Percentiles rank a stretch among this genome's conserved stretches.
phyloP scores from a whole-genome alignment of 176 grass and related monocot species.

The Avena insularis region DNA sequence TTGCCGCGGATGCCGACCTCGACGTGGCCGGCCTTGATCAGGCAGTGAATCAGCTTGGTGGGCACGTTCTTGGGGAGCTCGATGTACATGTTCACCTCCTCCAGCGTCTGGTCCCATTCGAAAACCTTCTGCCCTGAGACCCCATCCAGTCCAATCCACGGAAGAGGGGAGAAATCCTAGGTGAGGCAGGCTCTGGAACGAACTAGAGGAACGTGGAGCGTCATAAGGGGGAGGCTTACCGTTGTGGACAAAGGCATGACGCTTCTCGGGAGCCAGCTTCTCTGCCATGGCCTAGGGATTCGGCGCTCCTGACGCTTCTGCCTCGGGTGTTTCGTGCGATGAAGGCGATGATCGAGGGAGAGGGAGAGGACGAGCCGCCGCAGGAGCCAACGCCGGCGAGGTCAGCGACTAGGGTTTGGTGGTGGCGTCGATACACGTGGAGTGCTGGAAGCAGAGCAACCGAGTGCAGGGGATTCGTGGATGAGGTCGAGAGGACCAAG shows the following conservation, averaged over 20 bases:
- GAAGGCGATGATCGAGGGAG: background rate
- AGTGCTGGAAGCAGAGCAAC: background rate
- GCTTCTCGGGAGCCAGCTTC: conserved; percentile 88
- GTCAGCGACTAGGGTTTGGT: conserved; percentile 3
- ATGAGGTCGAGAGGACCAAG: background rate
- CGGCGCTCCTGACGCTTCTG: background rate
- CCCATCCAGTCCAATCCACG: conserved; percentile 31
- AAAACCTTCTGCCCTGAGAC: conserved; percentile 94
- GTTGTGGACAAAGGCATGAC: conserved; percentile 75
- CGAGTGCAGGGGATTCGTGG: background rate
- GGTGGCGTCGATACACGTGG: background rate
- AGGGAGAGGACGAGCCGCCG: background rate
- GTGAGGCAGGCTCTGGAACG: background rate
- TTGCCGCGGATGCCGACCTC: conserved; percentile 89
- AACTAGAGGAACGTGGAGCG: background rate
- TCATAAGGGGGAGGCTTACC: conserved; percentile 43
- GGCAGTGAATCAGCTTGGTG: conserved; percentile 77
- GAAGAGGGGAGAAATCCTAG: background rate
- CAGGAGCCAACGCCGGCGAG: background rate
- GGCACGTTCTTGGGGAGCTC: conserved; percentile 83
- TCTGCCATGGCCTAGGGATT: conserved; percentile 61
- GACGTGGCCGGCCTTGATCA: conserved; percentile 75
- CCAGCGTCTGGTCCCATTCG: conserved; percentile 97
- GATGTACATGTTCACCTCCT: conserved; percentile 94
- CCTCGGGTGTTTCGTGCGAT: background rate